These are phyloP conservation scores for Monosporascus sp. DNA, from an alignment of 2,329 filamentous ascomycete species.

Conservation along the genomic window DNA sequence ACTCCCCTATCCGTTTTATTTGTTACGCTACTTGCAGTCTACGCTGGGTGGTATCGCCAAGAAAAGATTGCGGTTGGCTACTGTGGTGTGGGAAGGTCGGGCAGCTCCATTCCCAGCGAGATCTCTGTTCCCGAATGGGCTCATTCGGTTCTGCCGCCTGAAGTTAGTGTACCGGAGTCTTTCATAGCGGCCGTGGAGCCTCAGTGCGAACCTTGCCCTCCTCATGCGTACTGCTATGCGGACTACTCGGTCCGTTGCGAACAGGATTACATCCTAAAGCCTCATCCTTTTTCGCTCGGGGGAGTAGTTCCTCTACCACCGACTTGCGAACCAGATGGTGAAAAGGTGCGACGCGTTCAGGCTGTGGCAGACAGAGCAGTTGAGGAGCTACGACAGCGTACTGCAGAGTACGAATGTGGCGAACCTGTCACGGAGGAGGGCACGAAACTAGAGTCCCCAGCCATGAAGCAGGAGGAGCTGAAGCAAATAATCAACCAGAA, in stretches of 20 bases:
- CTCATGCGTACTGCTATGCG: conserved; percentile 82
- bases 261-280: conserved; percentile 76
- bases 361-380: conserved; percentile 83
- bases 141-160: conserved; percentile 35
- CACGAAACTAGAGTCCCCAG: conserved; percentile 51
- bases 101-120: conserved; percentile 43
- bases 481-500: conserved; percentile 72
- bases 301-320: conserved; percentile 81
- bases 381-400: conserved; percentile 77
- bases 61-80: conserved; percentile 97
- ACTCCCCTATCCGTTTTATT: conserved; percentile 68
- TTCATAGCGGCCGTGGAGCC: conserved; percentile 66
- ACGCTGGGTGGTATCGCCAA: conserved; percentile 80
- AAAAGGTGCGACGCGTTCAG: conserved; percentile 82
- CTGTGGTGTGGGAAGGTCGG: conserved; percentile 74
- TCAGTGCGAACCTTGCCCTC: conserved; percentile 83
- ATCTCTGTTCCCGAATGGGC: conserved; percentile 39
- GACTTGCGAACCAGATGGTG: conserved; percentile 90
- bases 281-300: conserved; percentile 76
- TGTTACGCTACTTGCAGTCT: conserved; percentile 63
- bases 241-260: conserved; percentile 77
- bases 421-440: conserved; percentile 60
- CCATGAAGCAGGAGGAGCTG: conserved; percentile 63
- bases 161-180: conserved; percentile 68
- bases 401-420: conserved; percentile 88